Base-by-base conservation (phyloP, 805 yeast genomes). In the Komagataella pastoris region DNA sequence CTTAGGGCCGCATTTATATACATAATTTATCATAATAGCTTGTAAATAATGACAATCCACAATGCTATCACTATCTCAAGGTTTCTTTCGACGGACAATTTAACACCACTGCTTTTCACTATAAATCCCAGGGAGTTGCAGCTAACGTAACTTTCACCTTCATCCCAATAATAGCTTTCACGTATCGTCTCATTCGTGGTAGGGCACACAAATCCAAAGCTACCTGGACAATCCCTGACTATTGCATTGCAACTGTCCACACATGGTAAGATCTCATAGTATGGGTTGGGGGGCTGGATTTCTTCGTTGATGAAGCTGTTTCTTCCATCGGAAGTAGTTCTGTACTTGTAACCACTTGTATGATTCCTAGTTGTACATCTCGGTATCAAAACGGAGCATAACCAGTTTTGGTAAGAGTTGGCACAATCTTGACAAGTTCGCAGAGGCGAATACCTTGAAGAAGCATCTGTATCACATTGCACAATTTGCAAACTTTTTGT, bases 181-280 rank as follows among this genome's bases (percentile, higher is more conserved):
- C 53, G 53, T 17, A 72, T 66, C 3, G 71, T 55, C 0, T 61
- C 59, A 43, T 70, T 69, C 8, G 54, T 50, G 1, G 53, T 58
- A 0, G 99, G 98, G 58, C 98, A 93, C 14, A 65, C 59, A 63
- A 91, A 89, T 1, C 79, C 80, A 59, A 91, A 80, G 30, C 69
- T 79, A 0, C 89, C 66, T 1, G 97, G 97, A 63, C 99, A 91
- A 62, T 85, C 85, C 49, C 88, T 74, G 2, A 84, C 93, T 6
- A 93, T 77, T 5, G 81, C 75, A 55, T 85, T 72, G 65, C 98
- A 93, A 55, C 83, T 76, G 59, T 85, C 82, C 49, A 84, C 74
- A 62, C 99, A 91, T 0, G 99, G 99, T 53, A 88, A 64, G 2
- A 93, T 75, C 65, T 91, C 99, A 58, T 73, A 82, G 65, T 90